Evolutionary conservation across 768 basidiomycete genomes (phyloP), one percentile per base, ranked within the genome.

Genomic region (Trametes cinnabarina): DNA sequence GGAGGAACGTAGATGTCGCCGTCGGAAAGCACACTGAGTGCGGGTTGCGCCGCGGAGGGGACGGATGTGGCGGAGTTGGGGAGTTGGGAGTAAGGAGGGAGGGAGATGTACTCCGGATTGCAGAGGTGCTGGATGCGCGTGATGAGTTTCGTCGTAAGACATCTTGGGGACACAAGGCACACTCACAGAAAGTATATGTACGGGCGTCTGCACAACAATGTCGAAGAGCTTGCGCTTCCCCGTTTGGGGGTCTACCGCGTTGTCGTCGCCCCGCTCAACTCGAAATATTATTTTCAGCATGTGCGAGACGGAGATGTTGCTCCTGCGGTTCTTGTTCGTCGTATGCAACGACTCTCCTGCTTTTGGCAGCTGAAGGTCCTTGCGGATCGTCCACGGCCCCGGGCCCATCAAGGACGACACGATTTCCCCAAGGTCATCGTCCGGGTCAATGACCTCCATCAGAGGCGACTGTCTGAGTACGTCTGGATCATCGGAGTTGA

Each of bases 51-150:
- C 40, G 50, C 55, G 44, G 51, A 50, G 54, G 51, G 40, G 17
- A 39, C 51, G 10, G 61, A 42, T 6, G 25, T 19, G 19, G 47
- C 8, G 14, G 39, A 20, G 20, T 55, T 41, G 44, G 79, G 78
- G 8, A 72, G 73, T 57, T 79, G 77, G 3, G 82, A 77, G 70
- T 96, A 96, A 10, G 81, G 81, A 0, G 94, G 92, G 9, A 97
- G 84, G 3, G 85, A 81, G 57, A 80, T 85, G 83, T 85, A 89
- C 60, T 92, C 86, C 0, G 87, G 82, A 64, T 90, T 87, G 68
- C 92, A 94, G 20, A 86, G 84, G 70, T 90, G 93, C 88, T 91
- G 63, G n/a, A n/a, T n/a, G n/a, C n/a, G n/a, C n/a, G n/a, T n/a
- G n/a, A n/a, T n/a, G n/a, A n/a, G n/a, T n/a, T n/a, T n/a, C n/a